Evolutionary conservation across 2,329 filamentous ascomycete species (phyloP).

Genomic region (Penicillium sp.): DNA sequence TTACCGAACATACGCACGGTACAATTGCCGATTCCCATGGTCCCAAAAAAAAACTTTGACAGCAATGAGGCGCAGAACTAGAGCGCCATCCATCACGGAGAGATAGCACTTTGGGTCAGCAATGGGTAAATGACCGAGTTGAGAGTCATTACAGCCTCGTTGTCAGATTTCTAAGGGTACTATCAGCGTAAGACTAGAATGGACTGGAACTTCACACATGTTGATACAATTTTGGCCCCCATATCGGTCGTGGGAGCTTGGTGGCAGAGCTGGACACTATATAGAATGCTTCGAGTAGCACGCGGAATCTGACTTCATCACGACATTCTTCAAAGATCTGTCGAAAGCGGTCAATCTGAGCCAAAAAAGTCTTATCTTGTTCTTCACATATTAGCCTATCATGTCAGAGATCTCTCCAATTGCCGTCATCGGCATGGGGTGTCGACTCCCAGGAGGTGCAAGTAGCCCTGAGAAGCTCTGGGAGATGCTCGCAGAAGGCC

Average conservation of each 20-base stretch:
- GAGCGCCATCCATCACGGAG: not conserved
- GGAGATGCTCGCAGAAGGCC: constrained; percentile 18
- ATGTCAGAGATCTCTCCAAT: constrained; percentile 8
- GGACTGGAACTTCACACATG: not conserved
- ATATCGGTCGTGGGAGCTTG: not conserved
- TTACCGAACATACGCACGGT: not conserved
- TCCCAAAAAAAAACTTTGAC: not conserved
- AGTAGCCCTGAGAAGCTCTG: constrained; percentile 9
- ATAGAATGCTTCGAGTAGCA: not conserved
- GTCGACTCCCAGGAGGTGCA: constrained; percentile 7
- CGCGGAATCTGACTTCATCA: not conserved
- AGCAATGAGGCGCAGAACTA: constrained; percentile 1
- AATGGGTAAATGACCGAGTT: not conserved
- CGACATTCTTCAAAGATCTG: constrained; percentile 10
- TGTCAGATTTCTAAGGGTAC: not conserved
- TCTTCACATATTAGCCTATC: not conserved
- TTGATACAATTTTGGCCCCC: not conserved
- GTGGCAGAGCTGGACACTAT: not conserved
- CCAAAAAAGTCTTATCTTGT: not conserved
- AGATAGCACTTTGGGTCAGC: not conserved
- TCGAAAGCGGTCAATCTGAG: not conserved
- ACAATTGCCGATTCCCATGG: not conserved
- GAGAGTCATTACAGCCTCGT: not conserved
- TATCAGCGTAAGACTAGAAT: not conserved
- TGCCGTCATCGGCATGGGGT: constrained; percentile 11